Percentiles rank a stretch among this genome's conserved stretches.
Evolutionary conservation across 306 rosid species (phyloP).

Genomic region (Sechiopsis laciniata): DNA sequence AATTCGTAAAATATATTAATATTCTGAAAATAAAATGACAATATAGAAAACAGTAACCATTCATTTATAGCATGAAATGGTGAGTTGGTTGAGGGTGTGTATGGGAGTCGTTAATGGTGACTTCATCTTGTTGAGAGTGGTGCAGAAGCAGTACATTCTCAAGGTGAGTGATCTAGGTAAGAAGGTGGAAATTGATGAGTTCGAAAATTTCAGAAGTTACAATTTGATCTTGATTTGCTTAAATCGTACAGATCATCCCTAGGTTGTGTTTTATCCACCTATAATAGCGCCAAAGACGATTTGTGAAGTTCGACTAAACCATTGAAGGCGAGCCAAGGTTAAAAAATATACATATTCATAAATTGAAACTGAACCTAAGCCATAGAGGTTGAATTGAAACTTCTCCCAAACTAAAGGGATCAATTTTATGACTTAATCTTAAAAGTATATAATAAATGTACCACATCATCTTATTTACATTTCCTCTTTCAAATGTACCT

Average conservation of each 20-base stretch:
- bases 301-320: neutral
- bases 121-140: too few relatives aligned
- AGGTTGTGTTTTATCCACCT: too few relatives aligned
- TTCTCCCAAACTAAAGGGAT: neutral
- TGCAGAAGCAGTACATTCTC: too few relatives aligned
- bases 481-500: neutral
- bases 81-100: too few relatives aligned
- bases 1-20: slow-evolving; percentile 50
- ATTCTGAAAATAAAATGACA: slow-evolving; percentile 36
- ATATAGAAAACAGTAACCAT: neutral
- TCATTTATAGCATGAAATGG: too few relatives aligned
- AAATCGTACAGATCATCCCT: neutral
- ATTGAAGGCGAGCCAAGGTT: neutral
- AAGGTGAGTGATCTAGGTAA: too few relatives aligned
- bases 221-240: too few relatives aligned
- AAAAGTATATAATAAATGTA: neutral
- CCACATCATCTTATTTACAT: neutral
- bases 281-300: neutral
- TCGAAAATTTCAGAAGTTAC: too few relatives aligned
- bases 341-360: too few relatives aligned
- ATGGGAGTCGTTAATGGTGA: too few relatives aligned
- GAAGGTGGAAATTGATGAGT: too few relatives aligned
- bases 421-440: neutral
- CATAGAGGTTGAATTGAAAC: neutral
- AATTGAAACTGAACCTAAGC: neutral